Percentiles rank a stretch among this genome's conserved stretches.
Conservation (phyloP, 176 grass and related monocot genomes). For the Coix lacrymajobi region DNA sequence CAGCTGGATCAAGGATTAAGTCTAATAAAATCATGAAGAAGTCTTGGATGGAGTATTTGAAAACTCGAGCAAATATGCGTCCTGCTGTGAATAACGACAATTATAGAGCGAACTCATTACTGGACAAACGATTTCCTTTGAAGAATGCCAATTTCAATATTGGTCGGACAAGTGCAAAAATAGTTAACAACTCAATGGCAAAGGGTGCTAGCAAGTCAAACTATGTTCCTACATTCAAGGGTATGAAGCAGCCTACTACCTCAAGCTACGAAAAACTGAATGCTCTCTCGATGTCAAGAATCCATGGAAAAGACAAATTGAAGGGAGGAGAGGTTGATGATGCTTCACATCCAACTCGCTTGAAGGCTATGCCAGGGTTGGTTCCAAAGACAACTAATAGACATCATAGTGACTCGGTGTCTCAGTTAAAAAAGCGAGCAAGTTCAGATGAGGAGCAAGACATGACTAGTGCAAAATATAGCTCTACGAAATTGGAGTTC, state of each 20-base stretch:
- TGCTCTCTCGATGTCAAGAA: not conserved
- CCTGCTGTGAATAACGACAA: too few species aligned
- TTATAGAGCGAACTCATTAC: too few species aligned
- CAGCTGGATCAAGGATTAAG: too few species aligned
- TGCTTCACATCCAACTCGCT: not conserved
- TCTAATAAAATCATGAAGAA: rapidly evolving
- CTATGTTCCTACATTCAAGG: not conserved
- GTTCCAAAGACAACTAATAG: not conserved
- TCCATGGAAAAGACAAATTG: not conserved
- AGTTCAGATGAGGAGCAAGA: not conserved
- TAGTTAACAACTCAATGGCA: not conserved
- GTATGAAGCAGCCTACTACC: too few species aligned
- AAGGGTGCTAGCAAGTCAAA: not conserved
- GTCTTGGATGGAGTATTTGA: not conserved
- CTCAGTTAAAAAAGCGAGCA: not conserved
- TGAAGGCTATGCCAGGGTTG: not conserved
- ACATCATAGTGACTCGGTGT: not conserved
- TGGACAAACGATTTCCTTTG: too few species aligned
- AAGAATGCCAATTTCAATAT: too few species aligned
- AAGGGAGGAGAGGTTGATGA: not conserved
- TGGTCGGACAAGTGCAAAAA: too few species aligned
- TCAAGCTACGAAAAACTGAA: not conserved
- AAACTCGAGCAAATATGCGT: not conserved
- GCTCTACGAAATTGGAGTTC: not conserved
- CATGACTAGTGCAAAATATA: not conserved